Base-by-base conservation (phyloP, 352 stramenopile species). In the Phytophthora nicotianae region DNA sequence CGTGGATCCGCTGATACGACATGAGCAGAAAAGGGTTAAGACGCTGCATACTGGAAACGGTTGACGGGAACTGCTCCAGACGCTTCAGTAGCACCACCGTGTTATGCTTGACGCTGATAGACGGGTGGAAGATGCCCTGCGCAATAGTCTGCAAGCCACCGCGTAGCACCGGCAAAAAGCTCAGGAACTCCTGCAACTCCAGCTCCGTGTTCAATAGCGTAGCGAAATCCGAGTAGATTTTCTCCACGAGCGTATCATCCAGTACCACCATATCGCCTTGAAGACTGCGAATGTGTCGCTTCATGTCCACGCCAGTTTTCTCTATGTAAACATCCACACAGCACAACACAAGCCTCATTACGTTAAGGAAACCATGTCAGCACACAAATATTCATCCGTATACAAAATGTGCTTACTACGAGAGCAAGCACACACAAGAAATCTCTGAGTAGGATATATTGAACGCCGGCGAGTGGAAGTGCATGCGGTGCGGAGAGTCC, bases 31-130 rank as follows among this genome's bases (percentile, higher is more conserved):
- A 96, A 10, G 80, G 74, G 37, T 96, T 96, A 4, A 96, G 73
- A 11, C 75, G 61, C 33, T 68, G 76, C 32, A 96, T 75, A 64
- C 84, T 91, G 11, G 78, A 75, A 5, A 79, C 69, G 0, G 88
- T 96, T 8, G 88, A 90, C 19, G 81, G 69, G 38, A 87, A 93
- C 50, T 84, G 76, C 61, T 96, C 88, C 23, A 95, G 75, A n/a
- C 88, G 81, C 72, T 96, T 89, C 16, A 96, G 79, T 35, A 96
- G 65, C 27, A 93, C 67, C 37, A 96, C 86, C 0, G 88, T 95
- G 63, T 96, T 96, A 74, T 95, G 83, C 68, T 96, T 95, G 65
- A 96, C 85, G 33, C 86, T 88, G 57, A 95, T 95, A 2, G 82
- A 93, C 21, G 84, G 58, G 60, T 96, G 88, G 48, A 94, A 96